phyloP scores from a whole-genome alignment of 2,329 filamentous ascomycete genomes.

The Fusarium luffae region DNA sequence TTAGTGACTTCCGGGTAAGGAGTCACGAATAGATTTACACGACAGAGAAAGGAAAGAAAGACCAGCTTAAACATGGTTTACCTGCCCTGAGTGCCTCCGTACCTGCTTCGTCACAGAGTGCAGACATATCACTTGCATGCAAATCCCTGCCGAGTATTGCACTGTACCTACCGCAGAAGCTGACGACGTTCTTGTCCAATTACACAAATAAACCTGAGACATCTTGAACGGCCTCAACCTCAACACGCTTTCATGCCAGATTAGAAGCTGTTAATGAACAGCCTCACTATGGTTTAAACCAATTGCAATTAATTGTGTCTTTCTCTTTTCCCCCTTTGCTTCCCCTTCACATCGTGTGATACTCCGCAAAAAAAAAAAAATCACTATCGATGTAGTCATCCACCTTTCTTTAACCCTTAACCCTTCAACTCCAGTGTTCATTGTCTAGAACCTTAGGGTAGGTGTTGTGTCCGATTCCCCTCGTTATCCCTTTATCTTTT shows the following conservation, averaged over 20 bases:
- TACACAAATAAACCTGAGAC: slow-evolving; percentile 5
- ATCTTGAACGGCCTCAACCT: slow-evolving; percentile 16
- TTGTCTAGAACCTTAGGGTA: not conserved
- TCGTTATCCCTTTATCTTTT: slow-evolving; percentile 5
- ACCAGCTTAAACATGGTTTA: not conserved
- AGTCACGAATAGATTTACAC: not conserved
- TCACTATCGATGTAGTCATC: slow-evolving; percentile 10
- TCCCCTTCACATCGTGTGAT: not conserved
- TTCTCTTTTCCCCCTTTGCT: not conserved
- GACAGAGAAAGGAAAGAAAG: not conserved
- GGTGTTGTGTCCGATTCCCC: slow-evolving; percentile 1
- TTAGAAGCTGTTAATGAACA: not conserved
- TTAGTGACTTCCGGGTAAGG: slow-evolving; percentile 19
- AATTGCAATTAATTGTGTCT: not conserved
- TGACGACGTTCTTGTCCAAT: slow-evolving; percentile 5
- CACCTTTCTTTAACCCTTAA: slow-evolving; percentile 16
- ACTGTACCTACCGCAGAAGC: slow-evolving; percentile 20
- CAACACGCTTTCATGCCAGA: not conserved
- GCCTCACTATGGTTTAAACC: not conserved
- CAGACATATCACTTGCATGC: slow-evolving; percentile 1
- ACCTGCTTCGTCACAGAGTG: slow-evolving; percentile 4
- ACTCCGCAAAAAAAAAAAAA: not conserved
- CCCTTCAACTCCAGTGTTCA: slow-evolving; percentile 11
- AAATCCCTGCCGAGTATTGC: not conserved
- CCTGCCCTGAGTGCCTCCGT: not conserved